Evolutionary conservation across 2,329 filamentous ascomycete species (phyloP).

Genomic region (Sporothrix curviconia): DNA sequence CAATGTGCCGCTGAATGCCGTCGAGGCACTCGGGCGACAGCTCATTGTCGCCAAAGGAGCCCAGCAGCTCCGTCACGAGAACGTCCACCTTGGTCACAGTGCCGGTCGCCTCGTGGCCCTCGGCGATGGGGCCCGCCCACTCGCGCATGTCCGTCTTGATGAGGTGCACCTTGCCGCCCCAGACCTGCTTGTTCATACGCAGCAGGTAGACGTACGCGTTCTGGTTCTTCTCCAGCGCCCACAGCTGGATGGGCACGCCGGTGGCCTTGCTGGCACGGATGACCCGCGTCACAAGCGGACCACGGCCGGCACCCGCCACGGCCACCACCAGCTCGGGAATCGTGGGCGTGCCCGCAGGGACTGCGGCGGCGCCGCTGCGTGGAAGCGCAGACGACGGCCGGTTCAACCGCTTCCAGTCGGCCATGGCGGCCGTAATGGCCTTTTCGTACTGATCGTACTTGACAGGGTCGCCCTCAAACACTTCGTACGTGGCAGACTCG

Average conservation of each 20-base stretch:
- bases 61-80: slow-evolving; percentile 85
- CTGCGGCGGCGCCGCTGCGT: slow-evolving; percentile 45
- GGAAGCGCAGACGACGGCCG: slow-evolving; percentile 65
- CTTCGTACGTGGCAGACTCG: slow-evolving; percentile 95
- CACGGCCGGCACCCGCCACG: slow-evolving; percentile 87
- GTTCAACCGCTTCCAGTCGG: slow-evolving; percentile 65
- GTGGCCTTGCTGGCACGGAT: slow-evolving; percentile 71
- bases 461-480: slow-evolving; percentile 96
- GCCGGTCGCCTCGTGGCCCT: slow-evolving; percentile 36
- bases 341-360: slow-evolving; percentile 12
- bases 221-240: slow-evolving; percentile 96
- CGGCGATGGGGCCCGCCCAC: slow-evolving; percentile 73
- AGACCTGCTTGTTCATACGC: slow-evolving; percentile 74
- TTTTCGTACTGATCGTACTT: slow-evolving; percentile 95
- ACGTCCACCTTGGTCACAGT: slow-evolving; percentile 73
- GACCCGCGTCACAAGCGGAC: slow-evolving; percentile 82
- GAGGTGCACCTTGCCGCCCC: slow-evolving; percentile 73
- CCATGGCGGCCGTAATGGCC: slow-evolving; percentile 72
- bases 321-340: slow-evolving; percentile 62
- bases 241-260: slow-evolving; percentile 73
- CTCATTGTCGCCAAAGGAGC: slow-evolving; percentile 95
- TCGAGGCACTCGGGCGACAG: slow-evolving; percentile 90
- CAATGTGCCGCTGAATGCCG: slow-evolving; percentile 86
- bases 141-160: slow-evolving; percentile 96
- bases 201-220: slow-evolving; percentile 93